Conservation (phyloP, 176 grass and related monocot species). For the Olyra latifolia region DNA sequence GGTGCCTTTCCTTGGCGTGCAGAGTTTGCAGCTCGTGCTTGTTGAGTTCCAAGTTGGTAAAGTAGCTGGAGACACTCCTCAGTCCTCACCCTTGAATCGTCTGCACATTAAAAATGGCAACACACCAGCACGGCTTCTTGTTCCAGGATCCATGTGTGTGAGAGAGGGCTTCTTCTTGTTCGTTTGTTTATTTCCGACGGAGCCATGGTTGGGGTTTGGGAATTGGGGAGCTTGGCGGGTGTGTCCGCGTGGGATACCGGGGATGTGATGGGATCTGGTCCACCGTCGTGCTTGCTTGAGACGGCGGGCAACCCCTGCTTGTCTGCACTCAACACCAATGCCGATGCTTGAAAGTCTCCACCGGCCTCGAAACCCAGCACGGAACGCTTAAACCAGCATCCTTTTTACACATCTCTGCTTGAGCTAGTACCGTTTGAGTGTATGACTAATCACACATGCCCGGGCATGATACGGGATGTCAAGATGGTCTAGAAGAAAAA, state of each 20-base stretch:
- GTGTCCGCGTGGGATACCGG: background rate
- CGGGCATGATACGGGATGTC: background rate
- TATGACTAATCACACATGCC: background rate
- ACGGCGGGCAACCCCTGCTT: conserved; percentile 41
- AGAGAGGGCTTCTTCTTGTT: background rate
- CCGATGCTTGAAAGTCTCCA: conserved; percentile 41
- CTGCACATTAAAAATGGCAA: conserved; percentile 31
- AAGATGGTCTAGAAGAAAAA: no score
- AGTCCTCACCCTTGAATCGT: background rate
- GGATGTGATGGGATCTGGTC: conserved; percentile 57
- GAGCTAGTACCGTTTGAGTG: background rate
- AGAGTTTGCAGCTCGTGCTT: conserved; percentile 48
- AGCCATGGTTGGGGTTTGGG: background rate
- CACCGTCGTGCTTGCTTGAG: conserved; percentile 52
- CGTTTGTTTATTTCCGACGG: conserved; percentile 7
- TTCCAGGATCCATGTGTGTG: background rate
- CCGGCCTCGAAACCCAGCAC: conserved; percentile 30
- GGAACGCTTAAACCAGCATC: background rate
- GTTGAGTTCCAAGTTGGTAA: conserved; percentile 46
- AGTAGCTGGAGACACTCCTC: conserved; percentile 13
- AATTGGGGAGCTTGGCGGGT: background rate
- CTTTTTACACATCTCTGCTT: background rate
- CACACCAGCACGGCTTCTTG: background rate
- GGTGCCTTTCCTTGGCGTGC: conserved; percentile 71
- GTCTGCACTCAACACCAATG: conserved; percentile 51